Conservation (phyloP, 441 rosid genomes). For the Geranium incanum region DNA sequence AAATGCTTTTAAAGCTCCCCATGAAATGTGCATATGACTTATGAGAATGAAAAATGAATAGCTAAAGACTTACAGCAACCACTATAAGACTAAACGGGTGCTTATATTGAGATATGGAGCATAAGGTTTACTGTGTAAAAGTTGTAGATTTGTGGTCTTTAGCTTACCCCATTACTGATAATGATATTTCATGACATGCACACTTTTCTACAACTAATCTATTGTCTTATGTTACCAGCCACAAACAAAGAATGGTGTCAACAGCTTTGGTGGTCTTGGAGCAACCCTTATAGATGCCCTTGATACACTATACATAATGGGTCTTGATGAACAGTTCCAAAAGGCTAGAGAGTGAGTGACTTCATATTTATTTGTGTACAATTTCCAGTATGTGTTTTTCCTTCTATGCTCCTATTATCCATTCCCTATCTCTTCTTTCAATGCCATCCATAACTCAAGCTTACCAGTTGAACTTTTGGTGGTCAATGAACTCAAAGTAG, state of each 20-base stretch:
- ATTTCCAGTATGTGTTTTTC: neutral
- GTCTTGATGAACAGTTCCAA: constrained; percentile 77
- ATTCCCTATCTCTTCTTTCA: neutral
- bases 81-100: neutral
- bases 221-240: constrained; percentile 46
- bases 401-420: neutral
- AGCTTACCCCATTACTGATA: neutral
- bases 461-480: neutral
- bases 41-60: neutral
- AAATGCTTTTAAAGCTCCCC: neutral
- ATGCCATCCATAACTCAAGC: neutral
- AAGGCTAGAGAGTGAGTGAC: constrained; percentile 85
- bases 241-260: constrained; percentile 67
- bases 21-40: too few relatives aligned
- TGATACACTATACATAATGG: constrained; percentile 93
- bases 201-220: neutral
- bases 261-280: constrained; percentile 97
- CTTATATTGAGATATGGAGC: neutral
- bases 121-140: neutral
- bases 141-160: neutral
- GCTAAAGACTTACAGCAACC: neutral
- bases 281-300: constrained; percentile 87
- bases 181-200: constrained; percentile 1
- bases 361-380: neutral
- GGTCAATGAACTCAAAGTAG: neutral